Conservation (phyloP, 805 yeast genomes). For the Metschnikowia kunwiensis region DNA sequence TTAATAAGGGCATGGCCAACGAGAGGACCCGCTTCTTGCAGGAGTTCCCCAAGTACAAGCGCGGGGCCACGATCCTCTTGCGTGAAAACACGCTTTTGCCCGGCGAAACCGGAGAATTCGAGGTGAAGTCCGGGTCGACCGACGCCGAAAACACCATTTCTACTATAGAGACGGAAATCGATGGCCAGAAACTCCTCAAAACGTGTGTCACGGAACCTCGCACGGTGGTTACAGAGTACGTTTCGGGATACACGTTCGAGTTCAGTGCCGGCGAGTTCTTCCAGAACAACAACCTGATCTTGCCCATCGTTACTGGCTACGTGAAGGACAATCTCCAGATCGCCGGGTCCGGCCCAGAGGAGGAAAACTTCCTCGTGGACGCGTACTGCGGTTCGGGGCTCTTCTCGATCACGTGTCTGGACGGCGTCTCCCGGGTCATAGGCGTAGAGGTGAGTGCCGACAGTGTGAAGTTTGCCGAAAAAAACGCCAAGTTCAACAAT, state of each 20-base stretch:
- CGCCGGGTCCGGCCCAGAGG: constrained; percentile 29
- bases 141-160: constrained; percentile 32
- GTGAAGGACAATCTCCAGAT: constrained; percentile 66
- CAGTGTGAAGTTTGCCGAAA: constrained; percentile 81
- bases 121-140: constrained; percentile 43
- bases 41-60: constrained; percentile 49
- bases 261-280: constrained; percentile 95
- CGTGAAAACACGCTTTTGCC: constrained; percentile 67
- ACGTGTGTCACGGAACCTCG: constrained; percentile 78
- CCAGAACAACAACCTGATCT: constrained; percentile 86
- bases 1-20: constrained; percentile 68
- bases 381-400: constrained; percentile 97
- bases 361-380: constrained; percentile 70
- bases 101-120: constrained; percentile 23
- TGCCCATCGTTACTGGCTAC: constrained; percentile 78
- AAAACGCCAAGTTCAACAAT: constrained; percentile 73
- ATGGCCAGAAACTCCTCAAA: constrained; percentile 40
- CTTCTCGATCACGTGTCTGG: constrained; percentile 82
- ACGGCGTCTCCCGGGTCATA: constrained; percentile 75
- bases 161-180: constrained; percentile 24
- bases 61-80: constrained; percentile 83
- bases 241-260: constrained; percentile 73
- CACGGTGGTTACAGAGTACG: constrained; percentile 74
- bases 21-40: constrained; percentile 59
- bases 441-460: constrained; percentile 95